A percentile compares a stretch with the other conserved stretches of the same genome.
Evolutionary conservation across 371 early-diverging fungal species (phyloP).

Genomic region (Lichtheimia hyalospora): DNA sequence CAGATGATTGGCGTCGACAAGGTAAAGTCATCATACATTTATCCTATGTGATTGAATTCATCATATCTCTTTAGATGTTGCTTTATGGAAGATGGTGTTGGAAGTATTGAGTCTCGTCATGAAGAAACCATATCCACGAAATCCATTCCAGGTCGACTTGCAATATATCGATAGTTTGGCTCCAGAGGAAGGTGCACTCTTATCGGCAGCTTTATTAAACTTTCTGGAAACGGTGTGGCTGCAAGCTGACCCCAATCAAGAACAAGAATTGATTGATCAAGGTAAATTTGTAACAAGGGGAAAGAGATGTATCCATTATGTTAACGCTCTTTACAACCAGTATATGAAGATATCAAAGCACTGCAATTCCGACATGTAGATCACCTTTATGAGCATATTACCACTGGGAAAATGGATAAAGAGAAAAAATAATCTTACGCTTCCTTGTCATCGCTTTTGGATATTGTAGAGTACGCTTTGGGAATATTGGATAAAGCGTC

Average conservation of each 20-base stretch:
- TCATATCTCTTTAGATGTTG: constrained; percentile 50
- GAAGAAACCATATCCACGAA: constrained; percentile 48
- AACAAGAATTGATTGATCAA: neutral
- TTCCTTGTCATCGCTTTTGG: too few species aligned
- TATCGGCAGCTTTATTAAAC: constrained; percentile 66
- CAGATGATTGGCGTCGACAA: constrained; percentile 10
- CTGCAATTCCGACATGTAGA: constrained; percentile 10
- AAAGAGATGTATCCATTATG: constrained; percentile 9
- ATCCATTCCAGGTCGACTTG: constrained; percentile 75
- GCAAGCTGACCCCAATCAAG: constrained; percentile 31
- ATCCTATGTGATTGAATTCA: neutral
- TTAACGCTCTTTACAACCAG: neutral
- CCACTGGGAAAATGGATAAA: too few species aligned
- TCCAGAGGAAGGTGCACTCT: constrained; percentile 61
- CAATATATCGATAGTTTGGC: constrained; percentile 58
- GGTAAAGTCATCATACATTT: neutral
- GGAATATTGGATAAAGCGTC: too few species aligned
- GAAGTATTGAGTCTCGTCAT: constrained; percentile 66
- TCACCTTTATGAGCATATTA: constrained; percentile 5
- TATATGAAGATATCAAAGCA: constrained; percentile 16
- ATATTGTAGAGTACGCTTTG: too few species aligned
- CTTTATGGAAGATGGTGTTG: constrained; percentile 76
- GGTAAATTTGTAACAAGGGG: constrained; percentile 40
- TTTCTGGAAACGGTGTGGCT: constrained; percentile 69
- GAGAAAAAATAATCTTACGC: too few species aligned